These are phyloP conservation scores for Fraxinus dipetala DNA, from an alignment of 305 asterid species.

Conservation along the genomic window DNA sequence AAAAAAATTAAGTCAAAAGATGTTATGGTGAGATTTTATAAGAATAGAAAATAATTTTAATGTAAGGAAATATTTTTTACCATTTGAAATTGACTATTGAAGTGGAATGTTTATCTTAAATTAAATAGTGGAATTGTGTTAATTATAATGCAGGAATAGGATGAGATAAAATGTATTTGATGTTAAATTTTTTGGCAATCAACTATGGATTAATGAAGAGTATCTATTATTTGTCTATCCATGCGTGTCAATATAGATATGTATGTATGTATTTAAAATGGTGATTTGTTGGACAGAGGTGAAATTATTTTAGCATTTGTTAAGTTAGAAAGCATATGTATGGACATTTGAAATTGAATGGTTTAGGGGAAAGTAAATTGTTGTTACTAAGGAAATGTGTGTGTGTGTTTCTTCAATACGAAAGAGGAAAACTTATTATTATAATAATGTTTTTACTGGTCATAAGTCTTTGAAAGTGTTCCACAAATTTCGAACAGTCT, in stretches of 20 bases:
- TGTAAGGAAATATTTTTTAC: no score
- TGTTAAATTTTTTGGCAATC: no score
- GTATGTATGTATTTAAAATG: not conserved
- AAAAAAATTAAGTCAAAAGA: no score
- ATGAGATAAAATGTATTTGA: no score
- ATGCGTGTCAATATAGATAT: not conserved
- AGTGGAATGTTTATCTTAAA: no score
- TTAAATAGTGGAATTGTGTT: no score
- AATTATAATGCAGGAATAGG: no score
- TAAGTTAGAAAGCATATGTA: not conserved
- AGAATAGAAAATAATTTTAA: no score
- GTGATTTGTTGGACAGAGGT: not conserved
- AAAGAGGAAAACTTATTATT: not conserved
- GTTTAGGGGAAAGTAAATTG: constrained; percentile 54
- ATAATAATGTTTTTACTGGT: not conserved
- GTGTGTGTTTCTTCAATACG: constrained; percentile 44
- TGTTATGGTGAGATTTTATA: no score
- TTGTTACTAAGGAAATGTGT: constrained; percentile 60
- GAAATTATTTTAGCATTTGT: not conserved
- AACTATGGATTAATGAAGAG: no score
- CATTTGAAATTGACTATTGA: no score
- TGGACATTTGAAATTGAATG: constrained; percentile 20
- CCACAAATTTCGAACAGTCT: constrained; percentile 21
- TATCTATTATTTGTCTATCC: no score
- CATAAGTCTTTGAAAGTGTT: constrained; percentile 10